phyloP scores from a whole-genome alignment of 2,329 filamentous ascomycete species.

The Alternaria sp. region DNA sequence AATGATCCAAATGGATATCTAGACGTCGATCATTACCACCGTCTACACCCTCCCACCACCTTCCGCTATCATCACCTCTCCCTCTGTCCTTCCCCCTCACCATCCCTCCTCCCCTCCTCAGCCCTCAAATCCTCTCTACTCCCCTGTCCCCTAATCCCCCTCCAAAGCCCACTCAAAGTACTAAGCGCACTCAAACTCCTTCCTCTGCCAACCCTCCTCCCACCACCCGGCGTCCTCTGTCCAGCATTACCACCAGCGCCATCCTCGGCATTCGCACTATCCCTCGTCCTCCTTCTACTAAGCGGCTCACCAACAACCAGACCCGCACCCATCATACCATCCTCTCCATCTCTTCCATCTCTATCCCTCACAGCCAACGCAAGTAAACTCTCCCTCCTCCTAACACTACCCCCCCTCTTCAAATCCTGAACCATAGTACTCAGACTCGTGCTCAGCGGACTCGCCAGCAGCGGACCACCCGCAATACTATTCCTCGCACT shows the following conservation, averaged over 20 bases:
- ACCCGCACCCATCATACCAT: neutral
- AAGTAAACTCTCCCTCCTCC: constrained; percentile 1
- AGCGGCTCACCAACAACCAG: constrained; percentile 28
- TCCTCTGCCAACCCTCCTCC: constrained; percentile 9
- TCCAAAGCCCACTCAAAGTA: constrained; percentile 40
- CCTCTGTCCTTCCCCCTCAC: neutral
- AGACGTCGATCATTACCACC: too few relatives aligned
- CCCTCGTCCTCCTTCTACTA: constrained; percentile 27
- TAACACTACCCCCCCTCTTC: constrained; percentile 58
- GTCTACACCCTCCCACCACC: too few relatives aligned
- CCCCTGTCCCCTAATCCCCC: constrained; percentile 27
- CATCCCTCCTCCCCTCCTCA: neutral
- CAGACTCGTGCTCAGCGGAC: constrained; percentile 65
- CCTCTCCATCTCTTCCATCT: constrained; percentile 15
- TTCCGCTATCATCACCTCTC: neutral
- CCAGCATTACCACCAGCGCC: constrained; percentile 7
- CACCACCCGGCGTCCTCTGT: neutral
- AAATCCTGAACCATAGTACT: constrained; percentile 70
- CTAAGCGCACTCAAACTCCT: constrained; percentile 36
- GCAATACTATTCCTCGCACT: constrained; percentile 54
- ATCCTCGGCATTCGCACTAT: neutral
- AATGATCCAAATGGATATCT: too few relatives aligned
- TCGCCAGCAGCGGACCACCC: constrained; percentile 63
- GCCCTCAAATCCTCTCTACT: constrained; percentile 20
- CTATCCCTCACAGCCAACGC: constrained; percentile 11